phyloP scores from a whole-genome alignment of 2,329 filamentous ascomycete genomes.

The Dactylellina sp. region DNA sequence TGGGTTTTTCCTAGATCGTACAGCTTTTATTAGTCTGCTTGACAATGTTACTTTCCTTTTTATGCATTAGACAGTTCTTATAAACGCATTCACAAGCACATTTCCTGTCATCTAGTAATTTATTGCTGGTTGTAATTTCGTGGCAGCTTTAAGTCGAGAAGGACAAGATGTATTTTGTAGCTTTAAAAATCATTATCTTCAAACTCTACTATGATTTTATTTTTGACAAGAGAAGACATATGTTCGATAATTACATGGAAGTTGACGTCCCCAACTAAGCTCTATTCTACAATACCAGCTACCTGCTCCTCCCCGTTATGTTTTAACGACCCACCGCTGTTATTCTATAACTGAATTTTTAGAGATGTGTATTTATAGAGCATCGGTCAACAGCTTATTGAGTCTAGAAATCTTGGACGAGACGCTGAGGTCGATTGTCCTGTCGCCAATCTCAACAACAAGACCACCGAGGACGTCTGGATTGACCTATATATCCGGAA shows the following conservation, averaged over 20 bases:
- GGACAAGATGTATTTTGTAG: no score
- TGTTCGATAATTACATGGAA: slow-evolving; percentile 56
- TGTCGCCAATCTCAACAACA: slow-evolving; percentile 95
- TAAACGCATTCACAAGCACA: slow-evolving; percentile 38
- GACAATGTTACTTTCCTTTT: slow-evolving; percentile 22
- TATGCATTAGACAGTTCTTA: slow-evolving; percentile 27
- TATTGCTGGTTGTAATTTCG: background rate
- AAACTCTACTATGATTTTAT: background rate
- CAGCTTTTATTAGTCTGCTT: slow-evolving; percentile 28
- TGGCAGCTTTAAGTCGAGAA: background rate
- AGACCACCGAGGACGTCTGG: slow-evolving; percentile 93
- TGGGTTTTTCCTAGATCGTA: slow-evolving; percentile 10
- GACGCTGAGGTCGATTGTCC: slow-evolving; percentile 97
- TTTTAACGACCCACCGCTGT: background rate
- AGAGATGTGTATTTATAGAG: slow-evolving; percentile 75
- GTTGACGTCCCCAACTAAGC: slow-evolving; percentile 25
- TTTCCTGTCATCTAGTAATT: slow-evolving; percentile 13
- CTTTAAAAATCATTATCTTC: no score
- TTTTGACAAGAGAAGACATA: slow-evolving; percentile 41
- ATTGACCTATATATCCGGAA: slow-evolving; percentile 75
- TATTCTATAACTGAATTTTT: slow-evolving; percentile 1
- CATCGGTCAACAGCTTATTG: slow-evolving; percentile 98
- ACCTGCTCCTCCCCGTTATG: background rate
- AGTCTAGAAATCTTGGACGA: slow-evolving; percentile 95
- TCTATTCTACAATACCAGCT: slow-evolving; percentile 52